Evolutionary conservation across 139 green algal genomes (phyloP).

Genomic region (Tetraselmis chui): DNA sequence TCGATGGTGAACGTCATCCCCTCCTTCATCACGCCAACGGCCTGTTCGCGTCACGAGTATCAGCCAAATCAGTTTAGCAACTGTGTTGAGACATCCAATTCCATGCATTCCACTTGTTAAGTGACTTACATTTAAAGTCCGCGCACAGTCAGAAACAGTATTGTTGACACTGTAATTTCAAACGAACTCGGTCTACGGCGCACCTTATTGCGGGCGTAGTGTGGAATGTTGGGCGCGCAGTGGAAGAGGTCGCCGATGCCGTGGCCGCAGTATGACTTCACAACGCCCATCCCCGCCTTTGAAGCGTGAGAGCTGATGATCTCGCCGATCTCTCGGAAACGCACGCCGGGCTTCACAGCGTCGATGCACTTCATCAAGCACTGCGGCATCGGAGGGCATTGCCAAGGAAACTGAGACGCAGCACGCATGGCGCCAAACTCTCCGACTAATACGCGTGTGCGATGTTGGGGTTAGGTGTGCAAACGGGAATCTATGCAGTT

Average conservation of each 20-base stretch:
- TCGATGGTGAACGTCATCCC: slow-evolving; percentile 89
- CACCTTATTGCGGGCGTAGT: slow-evolving; percentile 88
- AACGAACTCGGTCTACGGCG: no score
- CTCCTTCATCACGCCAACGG: slow-evolving; percentile 82
- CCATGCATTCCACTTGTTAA: no score
- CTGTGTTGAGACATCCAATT: no score
- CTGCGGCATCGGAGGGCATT: slow-evolving; percentile 21
- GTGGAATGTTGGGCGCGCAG: slow-evolving; percentile 93
- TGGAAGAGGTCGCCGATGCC: slow-evolving; percentile 96
- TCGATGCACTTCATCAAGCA: slow-evolving; percentile 80
- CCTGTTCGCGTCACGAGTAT: no score
- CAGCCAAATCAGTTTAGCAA: no score
- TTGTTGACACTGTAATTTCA: no score
- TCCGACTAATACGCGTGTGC: no score
- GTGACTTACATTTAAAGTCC: no score
- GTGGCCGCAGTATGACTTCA: slow-evolving; percentile 94
- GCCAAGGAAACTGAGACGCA: not conserved
- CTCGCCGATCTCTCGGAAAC: slow-evolving; percentile 87
- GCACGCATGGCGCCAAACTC: slow-evolving; percentile 31
- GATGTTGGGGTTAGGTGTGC: no score
- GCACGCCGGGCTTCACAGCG: slow-evolving; percentile 74
- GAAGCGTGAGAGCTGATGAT: slow-evolving; percentile 71
- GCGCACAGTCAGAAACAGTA: no score
- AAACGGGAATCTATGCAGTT: no score
- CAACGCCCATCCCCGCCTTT: slow-evolving; percentile 59